phyloP scores from a whole-genome alignment of 257 asterid species.

The Plantago major region DNA sequence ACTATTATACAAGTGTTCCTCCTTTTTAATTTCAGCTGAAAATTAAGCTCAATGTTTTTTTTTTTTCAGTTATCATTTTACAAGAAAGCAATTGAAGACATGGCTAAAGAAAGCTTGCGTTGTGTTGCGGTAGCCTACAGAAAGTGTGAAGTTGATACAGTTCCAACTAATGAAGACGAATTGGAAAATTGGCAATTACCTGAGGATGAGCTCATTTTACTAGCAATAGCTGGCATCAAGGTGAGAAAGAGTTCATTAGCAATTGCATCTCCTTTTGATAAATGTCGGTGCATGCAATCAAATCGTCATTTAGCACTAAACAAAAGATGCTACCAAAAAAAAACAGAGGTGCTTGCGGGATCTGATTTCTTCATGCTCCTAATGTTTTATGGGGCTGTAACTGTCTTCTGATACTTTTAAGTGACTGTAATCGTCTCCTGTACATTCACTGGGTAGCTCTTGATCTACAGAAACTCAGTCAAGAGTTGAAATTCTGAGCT shows the following conservation, averaged over 20 bases:
- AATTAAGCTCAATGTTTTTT: conserved; percentile 13
- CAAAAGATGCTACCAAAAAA: no score
- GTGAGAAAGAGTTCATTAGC: conserved; percentile 21
- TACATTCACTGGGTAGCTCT: no score
- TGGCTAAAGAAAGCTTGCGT: conserved; percentile 83
- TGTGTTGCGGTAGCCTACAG: conserved; percentile 92
- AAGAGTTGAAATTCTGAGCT: no score
- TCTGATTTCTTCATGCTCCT: no score
- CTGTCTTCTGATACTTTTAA: no score
- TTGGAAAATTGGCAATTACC: conserved; percentile 76
- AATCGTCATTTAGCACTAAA: no score
- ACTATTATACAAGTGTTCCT: background rate
- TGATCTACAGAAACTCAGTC: no score
- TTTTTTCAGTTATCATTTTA: conserved; percentile 44
- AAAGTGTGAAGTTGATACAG: conserved; percentile 38
- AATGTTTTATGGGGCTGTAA: no score
- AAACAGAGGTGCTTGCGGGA: no score
- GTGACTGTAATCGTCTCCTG: no score
- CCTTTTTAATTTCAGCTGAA: conserved; percentile 11
- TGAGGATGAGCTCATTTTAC: conserved; percentile 71
- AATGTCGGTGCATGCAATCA: no score
- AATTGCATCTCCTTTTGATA: no score
- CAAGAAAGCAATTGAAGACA: conserved; percentile 64
- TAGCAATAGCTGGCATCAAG: conserved; percentile 93
- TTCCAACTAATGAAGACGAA: conserved; percentile 67